Evolutionary conservation across 768 basidiomycete species (phyloP), one percentile per base, ranked within the genome.

Genomic region (Gloeostereum incarnatum): DNA sequence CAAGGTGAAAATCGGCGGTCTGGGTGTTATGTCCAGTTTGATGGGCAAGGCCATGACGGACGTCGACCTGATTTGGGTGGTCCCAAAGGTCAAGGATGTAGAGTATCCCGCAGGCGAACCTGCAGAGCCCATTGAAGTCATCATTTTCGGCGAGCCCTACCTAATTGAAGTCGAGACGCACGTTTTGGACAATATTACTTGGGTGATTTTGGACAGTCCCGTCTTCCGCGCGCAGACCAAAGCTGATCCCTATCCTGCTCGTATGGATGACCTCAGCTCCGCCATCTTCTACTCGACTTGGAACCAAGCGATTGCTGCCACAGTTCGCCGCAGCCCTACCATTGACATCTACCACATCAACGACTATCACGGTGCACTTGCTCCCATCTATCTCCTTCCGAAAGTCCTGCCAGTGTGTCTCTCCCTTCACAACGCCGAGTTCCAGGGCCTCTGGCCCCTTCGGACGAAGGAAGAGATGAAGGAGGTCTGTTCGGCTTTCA

Each of bases 1-100:
- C 45, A 96, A 96, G 61, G 92, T 96, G 68, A 94, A 94, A 69
- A 94, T 94, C 46, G 92, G 92, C 63, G 92, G 92, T 60, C 71
- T 96, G 14, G 92, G 92, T 69, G 92, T 94, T 64, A 96, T 96
- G 92, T 94, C 92, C 3, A 82, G 82, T 59, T 67, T 96, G 24
- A 96, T 96, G 92, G 92, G 92, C 46, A 96, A 94, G 59, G 91
- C 92, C 4, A 96, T 96, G 92, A 87, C 85, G 33, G 92, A 96
- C 54, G 92, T 94, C 38, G 92, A 94, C 56, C 65, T 96, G 31
- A 66, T 96, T 40, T 96, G 92, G 92, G 81, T 96, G 35, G 55
- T 93, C 13, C 92, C 92, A 31, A 96, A 96, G 55, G 92, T 96
- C 49, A 91, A 91, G 62, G 92, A 94, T 51, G 46, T 96, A 9